A percentile compares a stretch with the other conserved stretches of the same genome.
Evolutionary conservation across 441 rosid genomes (phyloP).

Genomic region (Arabidopsis hybrid): DNA sequence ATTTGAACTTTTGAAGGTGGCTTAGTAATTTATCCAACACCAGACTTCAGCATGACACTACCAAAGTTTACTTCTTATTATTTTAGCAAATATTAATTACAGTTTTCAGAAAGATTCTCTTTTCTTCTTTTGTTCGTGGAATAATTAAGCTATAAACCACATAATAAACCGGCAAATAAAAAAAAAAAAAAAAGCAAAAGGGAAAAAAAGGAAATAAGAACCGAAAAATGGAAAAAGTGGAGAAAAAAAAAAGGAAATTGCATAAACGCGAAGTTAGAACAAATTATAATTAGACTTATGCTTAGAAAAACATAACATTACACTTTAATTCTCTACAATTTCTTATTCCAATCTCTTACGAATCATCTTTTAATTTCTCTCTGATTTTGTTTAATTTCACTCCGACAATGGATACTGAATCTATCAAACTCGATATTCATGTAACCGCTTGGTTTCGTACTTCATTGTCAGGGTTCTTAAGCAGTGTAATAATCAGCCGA

Average conservation of each 20-base stretch:
- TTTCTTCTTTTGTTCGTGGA: neutral
- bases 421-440: neutral
- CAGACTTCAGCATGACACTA: too few species aligned
- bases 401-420: conserved; percentile 1
- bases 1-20: too few species aligned
- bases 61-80: too few species aligned
- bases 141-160: neutral
- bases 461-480: neutral
- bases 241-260: neutral
- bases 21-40: too few species aligned
- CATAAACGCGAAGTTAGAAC: too few species aligned
- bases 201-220: too few species aligned
- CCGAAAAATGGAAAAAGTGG: neutral
- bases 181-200: too few species aligned
- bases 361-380: neutral
- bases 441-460: neutral
- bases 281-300: neutral
- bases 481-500: neutral
- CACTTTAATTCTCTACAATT: neutral
- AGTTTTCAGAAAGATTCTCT: neutral
- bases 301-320: neutral
- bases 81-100: too few species aligned
- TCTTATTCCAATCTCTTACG: neutral
- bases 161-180: neutral
- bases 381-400: neutral